Percentiles rank a stretch among this genome's conserved stretches.
phyloP scores from a whole-genome alignment of 139 green algal genomes.

The Micromonas pusilla region DNA sequence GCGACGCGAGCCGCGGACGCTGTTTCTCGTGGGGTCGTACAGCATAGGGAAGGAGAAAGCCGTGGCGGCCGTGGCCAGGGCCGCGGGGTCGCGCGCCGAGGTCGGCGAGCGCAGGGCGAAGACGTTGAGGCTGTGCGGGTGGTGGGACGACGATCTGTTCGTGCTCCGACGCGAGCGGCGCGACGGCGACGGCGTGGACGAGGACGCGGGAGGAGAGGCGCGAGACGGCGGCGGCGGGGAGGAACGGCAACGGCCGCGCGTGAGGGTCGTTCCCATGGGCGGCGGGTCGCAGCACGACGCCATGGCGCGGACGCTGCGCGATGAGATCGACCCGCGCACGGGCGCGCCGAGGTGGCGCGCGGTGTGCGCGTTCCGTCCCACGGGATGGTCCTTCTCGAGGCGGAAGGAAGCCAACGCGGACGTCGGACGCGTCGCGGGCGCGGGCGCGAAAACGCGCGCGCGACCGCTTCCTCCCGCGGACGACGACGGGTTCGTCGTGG shows the following conservation, averaged over 20 bases:
- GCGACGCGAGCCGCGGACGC: constrained; percentile 61
- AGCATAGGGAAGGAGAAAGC: constrained; percentile 86
- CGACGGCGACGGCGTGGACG: neutral
- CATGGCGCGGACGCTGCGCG: neutral
- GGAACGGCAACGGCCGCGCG: neutral
- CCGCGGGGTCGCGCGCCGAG: neutral
- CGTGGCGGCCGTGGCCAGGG: constrained; percentile 69
- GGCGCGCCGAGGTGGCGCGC: neutral
- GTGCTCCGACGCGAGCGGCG: neutral
- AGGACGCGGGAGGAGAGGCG: neutral
- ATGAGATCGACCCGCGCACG: neutral
- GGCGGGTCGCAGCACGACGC: neutral
- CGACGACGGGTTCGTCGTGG: too few species aligned
- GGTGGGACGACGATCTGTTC: constrained; percentile 5
- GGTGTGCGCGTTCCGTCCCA: constrained; percentile 12
- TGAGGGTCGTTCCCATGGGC: neutral
- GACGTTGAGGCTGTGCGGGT: constrained; percentile 1
- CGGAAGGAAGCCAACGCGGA: neutral
- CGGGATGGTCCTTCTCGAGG: constrained; percentile 6
- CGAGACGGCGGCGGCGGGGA: neutral
- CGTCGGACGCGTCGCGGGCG: too few species aligned
- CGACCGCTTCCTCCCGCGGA: too few species aligned
- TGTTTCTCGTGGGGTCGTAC: constrained; percentile 87
- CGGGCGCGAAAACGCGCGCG: too few species aligned
- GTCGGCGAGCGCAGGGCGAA: neutral